Conservation (phyloP, 1,139 yeast genomes). For the Pichia sp. region DNA sequence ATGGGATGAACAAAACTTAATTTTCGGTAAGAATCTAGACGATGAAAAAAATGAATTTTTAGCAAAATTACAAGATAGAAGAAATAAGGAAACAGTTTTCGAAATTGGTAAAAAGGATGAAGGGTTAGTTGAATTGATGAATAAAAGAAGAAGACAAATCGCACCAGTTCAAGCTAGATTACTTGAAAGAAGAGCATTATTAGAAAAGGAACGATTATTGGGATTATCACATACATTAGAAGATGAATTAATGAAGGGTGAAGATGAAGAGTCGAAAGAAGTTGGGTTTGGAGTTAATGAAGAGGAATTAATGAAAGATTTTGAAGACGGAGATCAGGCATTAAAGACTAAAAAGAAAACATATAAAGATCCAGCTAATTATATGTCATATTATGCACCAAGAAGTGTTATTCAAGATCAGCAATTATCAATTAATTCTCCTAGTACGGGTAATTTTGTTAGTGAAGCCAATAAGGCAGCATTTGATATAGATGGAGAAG, state of each 20-base stretch:
- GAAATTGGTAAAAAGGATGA: constrained; percentile 74
- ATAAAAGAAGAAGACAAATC: constrained; percentile 74
- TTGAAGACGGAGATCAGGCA: constrained; percentile 58
- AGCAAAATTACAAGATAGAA: constrained; percentile 61
- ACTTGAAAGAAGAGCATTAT: constrained; percentile 57
- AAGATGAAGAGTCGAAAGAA: constrained; percentile 40
- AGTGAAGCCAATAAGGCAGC: constrained; percentile 81
- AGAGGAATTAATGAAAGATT: constrained; percentile 44
- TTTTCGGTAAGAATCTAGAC: constrained; percentile 70
- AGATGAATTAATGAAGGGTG: constrained; percentile 49
- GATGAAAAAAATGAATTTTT: constrained; percentile 68
- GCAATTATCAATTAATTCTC: constrained; percentile 51
- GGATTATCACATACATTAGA: constrained; percentile 71
- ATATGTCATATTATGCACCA: constrained; percentile 88
- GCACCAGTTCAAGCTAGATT: constrained; percentile 75
- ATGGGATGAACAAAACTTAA: constrained; percentile 84
- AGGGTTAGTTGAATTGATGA: constrained; percentile 76
- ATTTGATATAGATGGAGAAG: constrained; percentile 81
- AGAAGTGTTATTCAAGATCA: constrained; percentile 74
- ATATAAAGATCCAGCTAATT: constrained; percentile 76
- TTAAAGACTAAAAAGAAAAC: constrained; percentile 30
- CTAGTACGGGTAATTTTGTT: constrained; percentile 40
- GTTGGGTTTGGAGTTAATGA: constrained; percentile 51
- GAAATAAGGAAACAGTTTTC: constrained; percentile 83
- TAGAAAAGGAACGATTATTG: constrained; percentile 69